Evolutionary conservation across 805 yeast genomes (phyloP).

Genomic region (Cephaloascus albidus): DNA sequence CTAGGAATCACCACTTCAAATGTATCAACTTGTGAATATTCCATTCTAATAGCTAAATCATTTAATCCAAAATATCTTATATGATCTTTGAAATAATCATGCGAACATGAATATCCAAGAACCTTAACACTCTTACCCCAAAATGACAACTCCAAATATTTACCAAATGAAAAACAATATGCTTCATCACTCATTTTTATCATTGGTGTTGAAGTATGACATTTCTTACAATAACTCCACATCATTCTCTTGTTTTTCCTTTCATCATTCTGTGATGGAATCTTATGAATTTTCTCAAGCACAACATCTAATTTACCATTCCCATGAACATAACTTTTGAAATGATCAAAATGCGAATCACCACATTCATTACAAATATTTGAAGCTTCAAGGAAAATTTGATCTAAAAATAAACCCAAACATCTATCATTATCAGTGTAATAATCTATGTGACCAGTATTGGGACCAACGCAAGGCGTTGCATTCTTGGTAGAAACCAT

Average conservation of each 20-base stretch:
- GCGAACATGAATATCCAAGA: slow-evolving; percentile 56
- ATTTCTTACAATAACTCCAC: slow-evolving; percentile 87
- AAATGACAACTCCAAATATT: slow-evolving; percentile 78
- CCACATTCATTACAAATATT: slow-evolving; percentile 77
- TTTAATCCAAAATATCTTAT: slow-evolving; percentile 77
- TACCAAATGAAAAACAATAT: slow-evolving; percentile 89
- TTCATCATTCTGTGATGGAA: not conserved
- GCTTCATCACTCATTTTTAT: slow-evolving; percentile 78
- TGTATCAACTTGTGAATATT: slow-evolving; percentile 65
- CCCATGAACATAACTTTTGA: slow-evolving; percentile 83
- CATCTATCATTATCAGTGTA: slow-evolving; percentile 89
- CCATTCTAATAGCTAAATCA: slow-evolving; percentile 71
- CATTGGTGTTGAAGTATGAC: slow-evolving; percentile 68
- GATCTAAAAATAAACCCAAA: slow-evolving; percentile 82
- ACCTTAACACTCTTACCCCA: slow-evolving; percentile 38
- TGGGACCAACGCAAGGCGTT: slow-evolving; percentile 92
- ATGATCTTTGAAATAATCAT: slow-evolving; percentile 76
- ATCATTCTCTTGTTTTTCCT: slow-evolving; percentile 63
- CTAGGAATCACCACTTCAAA: slow-evolving; percentile 75
- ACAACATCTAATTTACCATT: slow-evolving; percentile 71
- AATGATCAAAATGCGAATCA: slow-evolving; percentile 60
- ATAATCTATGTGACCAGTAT: slow-evolving; percentile 70
- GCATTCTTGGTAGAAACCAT: slow-evolving; percentile 77
- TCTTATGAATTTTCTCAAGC: slow-evolving; percentile 49
- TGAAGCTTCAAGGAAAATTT: slow-evolving; percentile 56